phyloP scores from a whole-genome alignment of 768 basidiomycete genomes.

The Pisolithus sp. region DNA sequence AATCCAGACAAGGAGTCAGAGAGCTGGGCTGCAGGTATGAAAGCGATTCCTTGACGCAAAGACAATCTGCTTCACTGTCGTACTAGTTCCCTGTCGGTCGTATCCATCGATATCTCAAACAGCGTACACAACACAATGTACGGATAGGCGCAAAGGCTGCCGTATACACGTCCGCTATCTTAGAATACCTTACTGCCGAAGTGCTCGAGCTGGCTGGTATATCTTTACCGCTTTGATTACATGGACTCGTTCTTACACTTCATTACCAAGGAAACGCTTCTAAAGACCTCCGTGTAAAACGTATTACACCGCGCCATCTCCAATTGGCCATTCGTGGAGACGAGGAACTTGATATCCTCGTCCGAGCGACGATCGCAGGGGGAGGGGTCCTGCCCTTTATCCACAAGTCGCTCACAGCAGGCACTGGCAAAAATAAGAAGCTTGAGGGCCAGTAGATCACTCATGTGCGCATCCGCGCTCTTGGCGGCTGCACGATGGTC shows the following conservation, averaged over 20 bases:
- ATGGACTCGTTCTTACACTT: too few relatives aligned
- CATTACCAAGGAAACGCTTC: constrained; percentile 76
- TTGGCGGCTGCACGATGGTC: too few relatives aligned
- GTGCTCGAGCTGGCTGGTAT: constrained; percentile 91
- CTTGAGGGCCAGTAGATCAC: constrained; percentile 25
- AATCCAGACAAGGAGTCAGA: constrained; percentile 69
- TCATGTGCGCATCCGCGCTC: neutral
- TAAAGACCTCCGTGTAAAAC: constrained; percentile 94
- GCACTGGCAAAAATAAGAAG: constrained; percentile 44
- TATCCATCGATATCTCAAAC: constrained; percentile 94
- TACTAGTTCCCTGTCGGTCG: constrained; percentile 89
- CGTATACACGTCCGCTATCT: constrained; percentile 92
- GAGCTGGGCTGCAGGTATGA: constrained; percentile 80
- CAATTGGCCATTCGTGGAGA: constrained; percentile 96
- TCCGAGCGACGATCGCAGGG: constrained; percentile 89
- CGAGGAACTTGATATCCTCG: constrained; percentile 93
- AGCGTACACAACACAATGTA: constrained; percentile 87
- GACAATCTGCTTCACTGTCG: too few relatives aligned
- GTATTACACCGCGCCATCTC: constrained; percentile 92
- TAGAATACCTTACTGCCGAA: constrained; percentile 95
- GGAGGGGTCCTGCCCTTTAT: constrained; percentile 87
- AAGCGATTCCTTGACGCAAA: too few relatives aligned
- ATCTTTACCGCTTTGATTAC: constrained; percentile 14
- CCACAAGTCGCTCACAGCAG: constrained; percentile 69
- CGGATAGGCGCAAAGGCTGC: constrained; percentile 97